Base-by-base conservation (phyloP, 2,329 filamentous ascomycete genomes). In the Mollisia scopiformis region DNA sequence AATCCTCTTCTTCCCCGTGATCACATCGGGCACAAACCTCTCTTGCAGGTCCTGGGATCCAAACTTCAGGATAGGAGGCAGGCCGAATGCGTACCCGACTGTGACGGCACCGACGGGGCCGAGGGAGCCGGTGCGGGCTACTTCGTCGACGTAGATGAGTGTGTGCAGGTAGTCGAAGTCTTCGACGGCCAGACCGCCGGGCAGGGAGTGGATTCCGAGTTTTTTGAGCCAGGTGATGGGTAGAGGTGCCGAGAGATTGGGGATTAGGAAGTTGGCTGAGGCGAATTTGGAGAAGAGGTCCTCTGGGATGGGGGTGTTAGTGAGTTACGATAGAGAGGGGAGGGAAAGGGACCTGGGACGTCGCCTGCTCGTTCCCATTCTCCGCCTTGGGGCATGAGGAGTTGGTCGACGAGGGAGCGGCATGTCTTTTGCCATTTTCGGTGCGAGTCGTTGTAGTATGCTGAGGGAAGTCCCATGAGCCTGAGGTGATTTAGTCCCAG, bases 131-230 rank as follows among this genome's bases (percentile, higher is more conserved):
- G 81, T 82, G 14, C 88, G 82, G 16, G 81, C 77, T 83, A 92
- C 86, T 83, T 85, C 90, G 69, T 92, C 89, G 3, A 78, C 76
- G 69, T 88, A 92, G 54, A 93, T 92, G 57, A 87, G 79, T 0
- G 82, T 85, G 71, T 93, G 89, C 10, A 91, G 78, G 66, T 88
- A 87, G 69, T 91, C 89, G 77, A 88, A 93, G 27, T 93, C 88
- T 70, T 92, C 89, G 1, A 93, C 84, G 65, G 85, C 86, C 1
- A 88, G 74, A 0, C 83, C 83, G 1, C 88, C 88, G 0, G 88
- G 77, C 41, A 93, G 84, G 67, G 89, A 83, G 59, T 86, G 77
- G 49, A 92, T 87, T 0, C 87, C 88, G 19, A 89, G 69, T 47
- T 79, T 82, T 73, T 87, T 87, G 62, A 92, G 76, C 85, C 88